Conservation (phyloP, 495 filamentous ascomycete genomes). For the Aspergillus campestris region DNA sequence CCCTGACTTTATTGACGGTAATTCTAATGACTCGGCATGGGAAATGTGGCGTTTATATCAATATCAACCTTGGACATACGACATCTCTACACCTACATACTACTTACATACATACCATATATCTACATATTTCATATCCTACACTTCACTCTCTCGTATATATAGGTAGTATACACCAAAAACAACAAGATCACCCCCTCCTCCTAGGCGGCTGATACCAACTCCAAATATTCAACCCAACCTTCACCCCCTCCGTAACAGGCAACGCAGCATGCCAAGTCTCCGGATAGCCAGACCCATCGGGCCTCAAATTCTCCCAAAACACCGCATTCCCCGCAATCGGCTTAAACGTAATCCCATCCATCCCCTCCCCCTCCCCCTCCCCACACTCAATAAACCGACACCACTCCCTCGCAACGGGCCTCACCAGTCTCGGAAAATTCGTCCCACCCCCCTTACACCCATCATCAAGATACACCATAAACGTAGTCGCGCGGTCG, state of each 20-base stretch:
- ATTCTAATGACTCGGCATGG: too few relatives aligned
- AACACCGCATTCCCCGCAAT: constrained; percentile 64
- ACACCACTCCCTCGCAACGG: constrained; percentile 44
- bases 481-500: constrained; percentile 48
- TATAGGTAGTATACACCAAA: background rate
- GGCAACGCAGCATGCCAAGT: constrained; percentile 65
- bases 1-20: too few relatives aligned
- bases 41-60: too few relatives aligned
- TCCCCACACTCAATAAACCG: constrained; percentile 51
- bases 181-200: constrained; percentile 5
- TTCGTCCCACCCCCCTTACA: constrained; percentile 56
- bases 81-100: too few relatives aligned
- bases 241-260: constrained; percentile 58
- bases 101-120: background rate
- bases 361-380: background rate
- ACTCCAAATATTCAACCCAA: constrained; percentile 78
- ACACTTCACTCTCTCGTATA: constrained; percentile 1
- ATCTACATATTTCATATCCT: background rate
- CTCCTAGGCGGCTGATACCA: constrained; percentile 35
- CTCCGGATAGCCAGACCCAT: constrained; percentile 55
- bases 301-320: constrained; percentile 61
- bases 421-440: constrained; percentile 44
- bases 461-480: constrained; percentile 53
- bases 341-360: constrained; percentile 53
- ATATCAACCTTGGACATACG: too few relatives aligned